Conservation (phyloP, 2,329 filamentous ascomycete species). For the Hortaea werneckii region DNA sequence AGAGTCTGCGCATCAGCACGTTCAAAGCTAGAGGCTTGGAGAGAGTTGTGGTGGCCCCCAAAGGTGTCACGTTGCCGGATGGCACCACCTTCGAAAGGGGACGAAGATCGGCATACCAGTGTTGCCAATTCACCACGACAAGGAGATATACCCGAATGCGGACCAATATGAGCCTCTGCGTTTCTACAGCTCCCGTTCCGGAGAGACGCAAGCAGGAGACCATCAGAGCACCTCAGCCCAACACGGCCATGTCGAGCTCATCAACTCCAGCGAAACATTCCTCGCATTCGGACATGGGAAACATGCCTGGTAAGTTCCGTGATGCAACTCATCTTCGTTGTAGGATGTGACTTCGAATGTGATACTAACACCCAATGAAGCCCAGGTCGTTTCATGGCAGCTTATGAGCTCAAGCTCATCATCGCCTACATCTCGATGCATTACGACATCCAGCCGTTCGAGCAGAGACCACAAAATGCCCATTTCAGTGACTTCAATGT, state of each 20-base stretch:
- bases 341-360: too few relatives aligned
- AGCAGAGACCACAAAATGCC: not conserved
- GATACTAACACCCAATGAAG: slow-evolving; percentile 8
- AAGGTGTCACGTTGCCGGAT: slow-evolving; percentile 19
- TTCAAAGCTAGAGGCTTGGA: slow-evolving; percentile 14
- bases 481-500: slow-evolving; percentile 3
- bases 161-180: slow-evolving; percentile 23
- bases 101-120: slow-evolving; percentile 7
- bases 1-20: slow-evolving; percentile 20
- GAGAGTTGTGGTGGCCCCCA: slow-evolving; percentile 18
- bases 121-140: slow-evolving; percentile 17
- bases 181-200: slow-evolving; percentile 16
- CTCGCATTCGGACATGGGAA: slow-evolving; percentile 22
- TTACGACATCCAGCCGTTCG: slow-evolving; percentile 25
- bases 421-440: slow-evolving; percentile 27
- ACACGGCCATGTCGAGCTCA: slow-evolving; percentile 6
- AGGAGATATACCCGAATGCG: slow-evolving; percentile 19
- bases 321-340: too few relatives aligned
- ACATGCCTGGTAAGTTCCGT: slow-evolving; percentile 18
- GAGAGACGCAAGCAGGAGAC: slow-evolving; percentile 4
- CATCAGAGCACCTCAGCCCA: not conserved
- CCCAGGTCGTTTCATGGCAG: slow-evolving; percentile 30
- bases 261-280: slow-evolving; percentile 20
- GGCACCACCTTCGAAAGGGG: slow-evolving; percentile 14
- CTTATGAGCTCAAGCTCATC: slow-evolving; percentile 29